Evolutionary conservation across 169 alveolate genomes (phyloP), one percentile per base, ranked within the genome.

Genomic region (Perkinsus olseni): DNA sequence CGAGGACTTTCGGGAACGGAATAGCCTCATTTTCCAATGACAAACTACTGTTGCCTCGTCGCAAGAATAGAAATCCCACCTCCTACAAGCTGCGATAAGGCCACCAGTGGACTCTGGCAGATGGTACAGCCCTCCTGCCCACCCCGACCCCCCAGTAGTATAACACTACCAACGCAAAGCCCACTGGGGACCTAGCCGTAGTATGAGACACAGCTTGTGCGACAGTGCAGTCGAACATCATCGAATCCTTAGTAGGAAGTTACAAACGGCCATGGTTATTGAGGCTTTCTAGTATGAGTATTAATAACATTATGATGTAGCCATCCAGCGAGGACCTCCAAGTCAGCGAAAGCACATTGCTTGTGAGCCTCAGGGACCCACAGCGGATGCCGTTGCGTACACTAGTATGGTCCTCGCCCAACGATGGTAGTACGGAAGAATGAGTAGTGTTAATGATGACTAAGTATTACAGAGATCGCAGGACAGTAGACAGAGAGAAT

Each of bases 381-480:
- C 82, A 62, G 82, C 82, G 82, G 82, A 62, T 62, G 82, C 82
- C 82, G 82, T 62, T 62, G 82, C 82, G 82, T 62, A 62, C 82
- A 62, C 82, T 62, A 62, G 82, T 62, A 62, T 62, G 82, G 17
- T 28, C 34, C 82, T 62, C 34, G 82, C 82, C 82, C 34, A 62
- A 28, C 34, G 82, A 62, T 62, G 82, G 82, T 62, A 62, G 82
- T 13, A 24, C 4, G 1, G 34, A 21, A 62, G 82, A 28, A 62
- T 8, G 17, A 62, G 13, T 8, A 24, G 31, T 24, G 17, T 8
- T 13, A 62, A 21, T 62, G 17, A 6, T 13, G 17, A 40, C 11
- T 8, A 62, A 62, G 82, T 62, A 62, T 13, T 62, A 62, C 82
- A 62, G 82, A 28, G 10, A 21, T 21, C 37, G 34, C 37, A 62